Conservation (phyloP, 2,329 filamentous ascomycete genomes). For the Fusarium sororula region DNA sequence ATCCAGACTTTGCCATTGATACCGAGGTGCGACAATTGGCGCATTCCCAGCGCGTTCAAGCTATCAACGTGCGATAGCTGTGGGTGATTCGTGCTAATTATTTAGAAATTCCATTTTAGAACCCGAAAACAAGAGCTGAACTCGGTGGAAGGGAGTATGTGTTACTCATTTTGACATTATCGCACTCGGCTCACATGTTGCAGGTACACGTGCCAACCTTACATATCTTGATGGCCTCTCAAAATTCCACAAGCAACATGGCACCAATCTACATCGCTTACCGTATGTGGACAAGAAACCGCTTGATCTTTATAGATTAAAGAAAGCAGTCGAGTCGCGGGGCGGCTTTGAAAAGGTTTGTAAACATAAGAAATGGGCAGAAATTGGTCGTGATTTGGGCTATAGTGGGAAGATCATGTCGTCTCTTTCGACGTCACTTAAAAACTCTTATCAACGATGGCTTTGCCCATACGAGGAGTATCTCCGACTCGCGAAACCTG, state of each 20-base stretch:
- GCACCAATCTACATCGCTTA: conserved; percentile 90
- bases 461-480: conserved; percentile 97
- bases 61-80: neutral
- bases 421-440: conserved; percentile 94
- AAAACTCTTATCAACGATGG: conserved; percentile 98
- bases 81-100: conserved; percentile 16
- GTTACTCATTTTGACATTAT: conserved; percentile 5
- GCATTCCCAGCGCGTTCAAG: conserved; percentile 11
- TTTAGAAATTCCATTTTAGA: conserved; percentile 92
- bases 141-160: conserved; percentile 95
- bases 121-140: conserved; percentile 97
- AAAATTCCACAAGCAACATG: conserved; percentile 97
- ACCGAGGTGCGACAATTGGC: conserved; percentile 74
- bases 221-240: conserved; percentile 94
- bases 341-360: conserved; percentile 97
- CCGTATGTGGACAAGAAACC: conserved; percentile 98
- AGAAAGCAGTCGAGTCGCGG: conserved; percentile 94
- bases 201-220: conserved; percentile 92
- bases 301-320: conserved; percentile 92
- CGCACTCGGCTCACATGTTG: conserved; percentile 47
- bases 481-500: conserved; percentile 86
- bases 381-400: conserved; percentile 94
- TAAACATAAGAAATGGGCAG: conserved; percentile 98
- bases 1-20: conserved; percentile 94
- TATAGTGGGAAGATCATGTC: conserved; percentile 99